Evolutionary conservation across 352 stramenopile genomes (phyloP).

Genomic region (Globisporangium acanthophoron): DNA sequence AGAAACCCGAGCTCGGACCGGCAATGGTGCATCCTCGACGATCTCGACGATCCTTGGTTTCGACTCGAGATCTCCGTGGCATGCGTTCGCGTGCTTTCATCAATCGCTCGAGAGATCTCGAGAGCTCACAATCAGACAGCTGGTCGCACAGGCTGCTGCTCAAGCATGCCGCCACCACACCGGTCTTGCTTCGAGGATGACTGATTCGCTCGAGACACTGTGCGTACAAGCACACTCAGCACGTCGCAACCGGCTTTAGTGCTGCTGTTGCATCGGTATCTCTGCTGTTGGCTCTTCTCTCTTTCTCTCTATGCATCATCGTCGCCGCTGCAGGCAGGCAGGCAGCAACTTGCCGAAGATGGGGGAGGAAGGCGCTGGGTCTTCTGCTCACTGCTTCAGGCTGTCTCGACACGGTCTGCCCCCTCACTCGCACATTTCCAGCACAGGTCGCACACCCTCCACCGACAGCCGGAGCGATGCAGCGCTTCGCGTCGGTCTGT

Average conservation of each 20-base stretch:
- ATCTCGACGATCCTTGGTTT: background rate
- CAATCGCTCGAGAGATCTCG: background rate
- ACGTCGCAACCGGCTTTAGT: background rate
- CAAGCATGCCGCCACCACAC: background rate
- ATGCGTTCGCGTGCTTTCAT: background rate
- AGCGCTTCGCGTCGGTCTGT: slow-evolving; percentile 11
- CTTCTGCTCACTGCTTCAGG: background rate
- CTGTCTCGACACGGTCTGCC: background rate
- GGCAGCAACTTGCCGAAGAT: background rate
- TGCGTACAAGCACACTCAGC: background rate
- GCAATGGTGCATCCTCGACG: no score
- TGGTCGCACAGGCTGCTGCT: background rate
- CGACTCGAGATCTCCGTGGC: background rate
- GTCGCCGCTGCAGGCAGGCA: background rate
- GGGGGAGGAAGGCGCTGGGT: background rate
- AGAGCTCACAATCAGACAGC: background rate
- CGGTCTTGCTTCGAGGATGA: background rate
- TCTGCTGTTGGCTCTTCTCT: no score
- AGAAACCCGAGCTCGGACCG: background rate
- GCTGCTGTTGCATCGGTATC: background rate
- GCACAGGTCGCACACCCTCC: background rate
- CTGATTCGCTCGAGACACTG: background rate
- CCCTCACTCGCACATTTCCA: background rate
- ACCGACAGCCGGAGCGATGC: background rate
- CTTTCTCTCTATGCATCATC: background rate